Base-by-base conservation (phyloP, 2,329 filamentous ascomycete species). In the Alternaria brassicicola region DNA sequence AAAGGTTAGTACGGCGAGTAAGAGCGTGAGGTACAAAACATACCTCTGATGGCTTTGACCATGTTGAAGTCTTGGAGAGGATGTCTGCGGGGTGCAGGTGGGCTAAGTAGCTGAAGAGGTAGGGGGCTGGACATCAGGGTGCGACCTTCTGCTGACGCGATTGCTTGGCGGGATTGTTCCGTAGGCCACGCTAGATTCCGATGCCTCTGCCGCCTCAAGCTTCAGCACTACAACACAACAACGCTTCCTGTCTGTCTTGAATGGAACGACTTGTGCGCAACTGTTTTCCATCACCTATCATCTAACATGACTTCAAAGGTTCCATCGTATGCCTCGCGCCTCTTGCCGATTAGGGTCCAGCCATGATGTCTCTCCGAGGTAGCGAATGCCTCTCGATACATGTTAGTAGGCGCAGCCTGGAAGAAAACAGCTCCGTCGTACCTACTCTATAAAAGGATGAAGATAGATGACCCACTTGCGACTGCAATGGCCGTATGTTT, bases 41-140 rank as follows among this genome's bases (percentile, higher is more conserved):
- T 69, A 85, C 84, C 84, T 82, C 82, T 79, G 39, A 86, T 84
- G 59, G 84, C 84, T 70, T 84, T 84, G 63, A 84, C 83, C 84
- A 86, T 87, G 49, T 54, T 78, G 73, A 41, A 31, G 51, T 45
- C 48, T 31, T 6, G 50, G 49, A 7, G 31, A 48, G 36, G 38
- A 33, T 15, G 17, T 51, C 13, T 42, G 49, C 26, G 61, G 60
- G 59, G 54, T 51, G 43, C 12, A 38, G 43, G 51, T 43, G n/a
- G 26, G 51, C 36, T 50, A 50, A 41, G 51, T 57, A 52, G 46
- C 39, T 42, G 52, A 9, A 30, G 28, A 30, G 9, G 28, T 26
- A 26, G 35, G 21, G 9, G 9, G 28, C 10, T 59, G 62, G 49
- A 61, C 71, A 74, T 63, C 69, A 69, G 52, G 73, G 71, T 75